phyloP scores from a whole-genome alignment of 768 basidiomycete species.

The Filobasidium wieringae region DNA sequence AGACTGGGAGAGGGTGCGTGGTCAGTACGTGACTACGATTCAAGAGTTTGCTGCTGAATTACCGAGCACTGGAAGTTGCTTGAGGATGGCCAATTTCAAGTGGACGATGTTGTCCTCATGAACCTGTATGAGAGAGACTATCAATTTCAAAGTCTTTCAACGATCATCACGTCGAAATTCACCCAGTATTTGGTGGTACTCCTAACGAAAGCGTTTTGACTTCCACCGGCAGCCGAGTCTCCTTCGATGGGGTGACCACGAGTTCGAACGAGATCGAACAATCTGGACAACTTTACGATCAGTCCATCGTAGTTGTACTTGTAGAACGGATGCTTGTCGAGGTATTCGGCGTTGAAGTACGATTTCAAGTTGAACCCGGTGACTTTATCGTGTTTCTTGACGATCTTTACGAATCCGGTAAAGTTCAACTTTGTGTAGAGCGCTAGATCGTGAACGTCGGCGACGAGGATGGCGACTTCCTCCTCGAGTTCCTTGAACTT shows the following conservation, averaged over 20 bases:
- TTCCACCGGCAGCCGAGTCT: constrained; percentile 86
- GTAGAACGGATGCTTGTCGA: constrained; percentile 92
- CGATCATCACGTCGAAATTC: constrained; percentile 13
- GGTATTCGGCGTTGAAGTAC: constrained; percentile 77
- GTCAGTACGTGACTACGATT: background rate
- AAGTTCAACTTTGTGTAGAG: constrained; percentile 94
- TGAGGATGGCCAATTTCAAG: constrained; percentile 81
- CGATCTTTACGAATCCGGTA: constrained; percentile 96
- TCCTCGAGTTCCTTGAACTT: constrained; percentile 79
- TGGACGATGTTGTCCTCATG: constrained; percentile 91
- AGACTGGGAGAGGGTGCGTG: constrained; percentile 48
- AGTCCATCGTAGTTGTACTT: constrained; percentile 62
- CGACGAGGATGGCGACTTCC: constrained; percentile 86
- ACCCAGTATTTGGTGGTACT: constrained; percentile 99
- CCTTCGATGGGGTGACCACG: constrained; percentile 88
- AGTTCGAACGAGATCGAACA: constrained; percentile 90
- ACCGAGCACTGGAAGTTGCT: constrained; percentile 90
- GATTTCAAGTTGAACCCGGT: constrained; percentile 70
- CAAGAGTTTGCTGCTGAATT: constrained; percentile 18
- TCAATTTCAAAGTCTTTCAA: too few relatives aligned
- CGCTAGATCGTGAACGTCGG: constrained; percentile 55
- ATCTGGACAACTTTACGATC: constrained; percentile 86
- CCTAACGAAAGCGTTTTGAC: constrained; percentile 91
- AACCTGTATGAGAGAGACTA: constrained; percentile 41
- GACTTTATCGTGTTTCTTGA: constrained; percentile 99